Evolutionary conservation across 129 eudicot species (phyloP), one percentile per base, ranked within the genome.

Genomic region (Tanacetum coccineum): DNA sequence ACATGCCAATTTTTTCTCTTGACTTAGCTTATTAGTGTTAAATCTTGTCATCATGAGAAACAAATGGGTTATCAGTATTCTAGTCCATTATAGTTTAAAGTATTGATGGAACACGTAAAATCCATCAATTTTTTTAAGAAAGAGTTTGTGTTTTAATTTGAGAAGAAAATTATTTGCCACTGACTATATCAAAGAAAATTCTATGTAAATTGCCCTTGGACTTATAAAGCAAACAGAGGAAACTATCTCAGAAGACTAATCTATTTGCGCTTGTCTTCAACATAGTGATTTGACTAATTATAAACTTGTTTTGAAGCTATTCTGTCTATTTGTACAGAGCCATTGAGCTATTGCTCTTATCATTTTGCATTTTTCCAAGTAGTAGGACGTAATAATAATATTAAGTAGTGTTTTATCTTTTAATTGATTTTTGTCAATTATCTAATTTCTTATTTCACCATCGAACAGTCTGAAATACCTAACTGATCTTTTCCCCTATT

Each of bases 401-500:
- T 66, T 52, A 30, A 52, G 40, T 10, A n/a, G 51, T 12, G 48
- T 56, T 32, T 19, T 52, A 12, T 40, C 22, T 19, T 17, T 68
- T 2, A 32, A 53, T 22, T 53, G 25, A 13, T 12, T 14, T 48
- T 68, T 30, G 21, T 36, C 42, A 36, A 36, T 36, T 36, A 36
- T 36, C 9, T 36, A 36, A 36, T 36, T 36, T 36, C 42, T 36
- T 36, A 36, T 36, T 36, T 22, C 25, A 62, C 62, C 13, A 21
- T 21, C 22, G 2, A 63, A 44, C 42, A 39, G 39, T 59, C 3
- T 56, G n/a, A 22, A 39, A 12, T 32, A 59, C 70, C 17, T n/a
- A 2, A 11, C 52, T 42, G 32, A 64, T 74, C 39, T 66, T 70
- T 52, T 51, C 44, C 13, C 47, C 19, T 70, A 59, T 67, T 79